Evolutionary conservation across 2,329 filamentous ascomycete genomes (phyloP).

Genomic region (Cladosporium sp.): DNA sequence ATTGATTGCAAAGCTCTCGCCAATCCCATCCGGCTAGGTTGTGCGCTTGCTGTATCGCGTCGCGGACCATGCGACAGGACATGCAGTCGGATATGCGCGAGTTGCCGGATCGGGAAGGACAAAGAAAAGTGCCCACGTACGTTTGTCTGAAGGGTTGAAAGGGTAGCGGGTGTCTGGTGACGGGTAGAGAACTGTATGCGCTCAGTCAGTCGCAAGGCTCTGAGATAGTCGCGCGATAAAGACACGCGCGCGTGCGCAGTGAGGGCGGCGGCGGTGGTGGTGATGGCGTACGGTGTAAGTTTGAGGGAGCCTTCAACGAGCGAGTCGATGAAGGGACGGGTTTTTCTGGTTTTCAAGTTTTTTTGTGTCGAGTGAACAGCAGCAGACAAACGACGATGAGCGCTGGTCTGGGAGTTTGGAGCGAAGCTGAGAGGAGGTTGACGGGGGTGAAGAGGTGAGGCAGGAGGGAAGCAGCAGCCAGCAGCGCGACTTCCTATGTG

Average conservation of each 20-base stretch:
- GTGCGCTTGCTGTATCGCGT: not conserved
- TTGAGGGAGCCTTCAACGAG: slow-evolving; percentile 25
- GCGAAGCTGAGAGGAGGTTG: slow-evolving; percentile 10
- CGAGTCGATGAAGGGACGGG: slow-evolving; percentile 30
- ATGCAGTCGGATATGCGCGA: slow-evolving; percentile 8
- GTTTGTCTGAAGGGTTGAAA: slow-evolving; percentile 15
- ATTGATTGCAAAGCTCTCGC: not conserved
- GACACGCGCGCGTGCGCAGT: not conserved
- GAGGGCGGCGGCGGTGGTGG: not conserved
- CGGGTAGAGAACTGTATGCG: slow-evolving; percentile 6
- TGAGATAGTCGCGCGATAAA: not conserved
- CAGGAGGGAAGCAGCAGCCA: not conserved
- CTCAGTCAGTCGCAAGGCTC: slow-evolving; percentile 1
- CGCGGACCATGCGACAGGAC: slow-evolving; percentile 15
- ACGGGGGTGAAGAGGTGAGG: slow-evolving; percentile 2
- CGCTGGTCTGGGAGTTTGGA: slow-evolving; percentile 5
- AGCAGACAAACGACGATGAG: slow-evolving; percentile 16
- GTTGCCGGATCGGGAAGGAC: slow-evolving; percentile 13
- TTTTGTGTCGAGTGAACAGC: slow-evolving; percentile 27
- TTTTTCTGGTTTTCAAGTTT: slow-evolving; percentile 37
- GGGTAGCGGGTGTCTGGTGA: slow-evolving; percentile 14
- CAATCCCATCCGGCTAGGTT: not conserved
- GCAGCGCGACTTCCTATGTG: slow-evolving; percentile 13
- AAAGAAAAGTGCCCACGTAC: slow-evolving; percentile 19
- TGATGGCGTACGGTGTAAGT: not conserved